Conservation (phyloP, 257 asterid genomes). For the Catharanthus roseus region DNA sequence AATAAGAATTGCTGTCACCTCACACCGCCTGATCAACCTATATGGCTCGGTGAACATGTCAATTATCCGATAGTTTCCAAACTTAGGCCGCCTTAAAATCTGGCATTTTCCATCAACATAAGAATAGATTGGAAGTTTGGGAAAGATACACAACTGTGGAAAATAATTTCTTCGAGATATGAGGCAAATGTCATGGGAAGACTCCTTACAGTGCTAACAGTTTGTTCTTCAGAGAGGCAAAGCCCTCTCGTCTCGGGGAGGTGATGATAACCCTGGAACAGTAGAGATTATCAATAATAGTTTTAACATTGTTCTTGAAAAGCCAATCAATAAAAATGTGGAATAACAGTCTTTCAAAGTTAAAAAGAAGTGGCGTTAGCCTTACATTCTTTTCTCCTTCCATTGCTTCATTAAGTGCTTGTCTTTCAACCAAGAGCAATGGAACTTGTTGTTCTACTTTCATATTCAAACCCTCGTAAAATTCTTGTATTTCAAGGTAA, state of each 20-base stretch:
- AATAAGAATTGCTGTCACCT: constrained; percentile 94
- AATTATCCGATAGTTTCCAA: constrained; percentile 74
- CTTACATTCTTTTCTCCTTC: constrained; percentile 90
- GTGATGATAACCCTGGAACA: constrained; percentile 79
- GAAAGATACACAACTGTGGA: background rate
- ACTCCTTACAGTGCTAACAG: constrained; percentile 67
- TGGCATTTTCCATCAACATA: constrained; percentile 23
- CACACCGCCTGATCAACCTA: constrained; percentile 66
- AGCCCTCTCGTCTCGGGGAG: constrained; percentile 93
- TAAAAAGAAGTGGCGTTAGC: constrained; percentile 1
- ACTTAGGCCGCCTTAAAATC: constrained; percentile 77
- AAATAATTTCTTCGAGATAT: background rate
- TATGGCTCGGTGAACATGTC: constrained; percentile 98
- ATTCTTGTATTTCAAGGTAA: constrained; percentile 87
- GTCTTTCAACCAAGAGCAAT: constrained; percentile 88
- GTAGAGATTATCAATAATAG: background rate
- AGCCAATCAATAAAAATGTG: background rate
- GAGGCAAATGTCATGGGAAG: constrained; percentile 5
- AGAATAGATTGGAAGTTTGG: background rate
- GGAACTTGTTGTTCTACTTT: constrained; percentile 96
- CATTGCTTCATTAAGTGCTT: constrained; percentile 95
- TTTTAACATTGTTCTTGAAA: background rate
- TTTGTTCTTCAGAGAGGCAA: constrained; percentile 93
- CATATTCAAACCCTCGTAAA: constrained; percentile 92
- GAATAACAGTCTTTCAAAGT: background rate